Percentiles rank a stretch among this genome's conserved stretches.
These are phyloP conservation scores for Trichoderma asperellum DNA, from an alignment of 2,329 filamentous ascomycete genomes.

Conservation along the genomic window DNA sequence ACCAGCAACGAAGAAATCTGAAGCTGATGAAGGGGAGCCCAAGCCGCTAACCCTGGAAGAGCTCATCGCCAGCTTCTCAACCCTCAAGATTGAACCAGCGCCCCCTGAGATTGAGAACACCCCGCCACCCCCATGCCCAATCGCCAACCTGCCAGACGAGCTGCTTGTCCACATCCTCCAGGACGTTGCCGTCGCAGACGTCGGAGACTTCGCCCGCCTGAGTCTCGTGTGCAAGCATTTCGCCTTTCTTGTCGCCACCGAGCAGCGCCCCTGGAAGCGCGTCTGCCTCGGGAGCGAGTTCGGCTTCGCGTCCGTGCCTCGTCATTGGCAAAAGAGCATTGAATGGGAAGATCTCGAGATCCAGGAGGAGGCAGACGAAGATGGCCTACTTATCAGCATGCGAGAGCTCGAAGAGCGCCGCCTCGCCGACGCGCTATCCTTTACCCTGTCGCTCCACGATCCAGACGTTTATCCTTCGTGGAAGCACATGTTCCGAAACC, in stretches of 20 bases:
- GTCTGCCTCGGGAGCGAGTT: constrained; percentile 71
- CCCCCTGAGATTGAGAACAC: constrained; percentile 72
- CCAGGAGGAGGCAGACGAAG: constrained; percentile 38
- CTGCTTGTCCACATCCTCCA: constrained; percentile 78
- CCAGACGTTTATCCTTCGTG: constrained; percentile 56
- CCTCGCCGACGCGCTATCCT: constrained; percentile 41
- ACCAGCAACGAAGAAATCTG: constrained; percentile 32
- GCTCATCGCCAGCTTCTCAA: constrained; percentile 76
- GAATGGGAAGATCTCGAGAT: constrained; percentile 55
- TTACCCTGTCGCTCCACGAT: constrained; percentile 51
- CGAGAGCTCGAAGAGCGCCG: constrained; percentile 44
- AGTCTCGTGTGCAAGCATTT: constrained; percentile 84
- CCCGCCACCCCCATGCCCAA: constrained; percentile 75
- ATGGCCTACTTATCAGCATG: constrained; percentile 42
- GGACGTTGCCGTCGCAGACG: constrained; percentile 72
- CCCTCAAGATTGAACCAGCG: constrained; percentile 67
- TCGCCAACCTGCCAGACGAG: constrained; percentile 79
- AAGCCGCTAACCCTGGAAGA: constrained; percentile 62
- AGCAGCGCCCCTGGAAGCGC: constrained; percentile 84
- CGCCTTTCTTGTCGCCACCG: constrained; percentile 80
- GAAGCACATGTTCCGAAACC: constrained; percentile 74
- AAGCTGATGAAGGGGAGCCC: not conserved
- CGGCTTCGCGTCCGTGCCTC: constrained; percentile 84
- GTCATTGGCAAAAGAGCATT: constrained; percentile 69
- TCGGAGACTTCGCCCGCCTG: constrained; percentile 75